phyloP scores from a whole-genome alignment of 371 early-diverging fungal species.

The Circinella minor region DNA sequence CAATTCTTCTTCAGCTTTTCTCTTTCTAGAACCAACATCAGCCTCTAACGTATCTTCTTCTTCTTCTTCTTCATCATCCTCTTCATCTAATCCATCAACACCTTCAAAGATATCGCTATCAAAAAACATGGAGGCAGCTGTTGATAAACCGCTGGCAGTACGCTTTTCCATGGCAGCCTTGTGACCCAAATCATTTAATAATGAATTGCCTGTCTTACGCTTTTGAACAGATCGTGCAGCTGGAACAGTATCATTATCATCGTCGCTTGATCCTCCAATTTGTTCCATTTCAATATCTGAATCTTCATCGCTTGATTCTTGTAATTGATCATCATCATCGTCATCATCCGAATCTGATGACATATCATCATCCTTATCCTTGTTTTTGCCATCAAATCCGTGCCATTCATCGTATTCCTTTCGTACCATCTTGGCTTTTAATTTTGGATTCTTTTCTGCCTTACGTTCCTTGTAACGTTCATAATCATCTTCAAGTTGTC shows the following conservation, averaged over 20 bases:
- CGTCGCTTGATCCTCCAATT: slow-evolving; percentile 7
- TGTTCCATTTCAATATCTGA: slow-evolving; percentile 24
- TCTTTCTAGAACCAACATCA: slow-evolving; percentile 33
- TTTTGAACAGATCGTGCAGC: slow-evolving; percentile 14
- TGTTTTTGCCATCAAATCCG: slow-evolving; percentile 66
- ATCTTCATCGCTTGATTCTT: slow-evolving; percentile 28
- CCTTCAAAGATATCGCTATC: slow-evolving; percentile 91
- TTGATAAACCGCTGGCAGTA: slow-evolving; percentile 68
- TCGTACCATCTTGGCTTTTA: slow-evolving; percentile 69
- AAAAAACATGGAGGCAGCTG: slow-evolving; percentile 88
- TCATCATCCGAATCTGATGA: slow-evolving; percentile 30
- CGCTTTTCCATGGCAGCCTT: slow-evolving; percentile 60
- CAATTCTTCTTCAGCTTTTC: slow-evolving; percentile 52
- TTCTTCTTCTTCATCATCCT: slow-evolving; percentile 56
- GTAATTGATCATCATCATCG: slow-evolving; percentile 30
- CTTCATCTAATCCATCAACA: slow-evolving; percentile 58
- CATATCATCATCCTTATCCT: slow-evolving; percentile 41
- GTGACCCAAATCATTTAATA: slow-evolving; percentile 65
- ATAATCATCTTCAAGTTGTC: slow-evolving; percentile 78
- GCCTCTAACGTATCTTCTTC: slow-evolving; percentile 32
- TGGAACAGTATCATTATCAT: slow-evolving; percentile 6
- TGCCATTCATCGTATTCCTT: slow-evolving; percentile 74
- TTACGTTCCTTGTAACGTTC: slow-evolving; percentile 73
- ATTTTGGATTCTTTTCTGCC: slow-evolving; percentile 77
- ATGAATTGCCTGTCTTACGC: slow-evolving; percentile 51